These are phyloP conservation scores for Aspergillus saccharolyticus DNA, from an alignment of 495 filamentous ascomycete species.

Conservation along the genomic window DNA sequence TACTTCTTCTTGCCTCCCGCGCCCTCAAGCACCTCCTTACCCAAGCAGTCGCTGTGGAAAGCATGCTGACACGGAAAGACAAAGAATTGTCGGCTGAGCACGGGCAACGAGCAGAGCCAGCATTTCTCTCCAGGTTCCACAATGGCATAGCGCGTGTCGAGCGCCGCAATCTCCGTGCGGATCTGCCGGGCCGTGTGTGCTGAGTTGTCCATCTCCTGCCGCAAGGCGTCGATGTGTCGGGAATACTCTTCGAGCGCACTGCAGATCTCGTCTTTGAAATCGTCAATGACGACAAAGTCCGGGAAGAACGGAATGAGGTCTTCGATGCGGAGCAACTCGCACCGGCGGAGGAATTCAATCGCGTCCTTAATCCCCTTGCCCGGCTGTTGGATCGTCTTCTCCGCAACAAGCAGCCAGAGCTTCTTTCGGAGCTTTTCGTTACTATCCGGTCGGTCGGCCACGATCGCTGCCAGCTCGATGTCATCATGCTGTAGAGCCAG, in stretches of 20 bases:
- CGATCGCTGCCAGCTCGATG: constrained; percentile 79
- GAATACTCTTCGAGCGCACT: constrained; percentile 86
- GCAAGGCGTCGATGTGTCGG: constrained; percentile 81
- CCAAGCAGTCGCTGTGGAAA: constrained; percentile 92
- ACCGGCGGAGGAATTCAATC: constrained; percentile 88
- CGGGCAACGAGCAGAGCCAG: constrained; percentile 76
- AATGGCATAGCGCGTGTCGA: constrained; percentile 89
- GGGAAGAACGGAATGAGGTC: constrained; percentile 98
- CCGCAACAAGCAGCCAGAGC: constrained; percentile 89
- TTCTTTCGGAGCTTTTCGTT: constrained; percentile 82
- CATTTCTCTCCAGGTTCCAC: constrained; percentile 96
- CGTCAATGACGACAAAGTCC: constrained; percentile 97
- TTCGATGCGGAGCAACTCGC: constrained; percentile 88
- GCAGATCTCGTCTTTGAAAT: constrained; percentile 98
- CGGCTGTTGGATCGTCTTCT: constrained; percentile 80
- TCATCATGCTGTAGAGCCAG: constrained; percentile 84
- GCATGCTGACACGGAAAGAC: constrained; percentile 98
- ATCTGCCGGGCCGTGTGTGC: constrained; percentile 84
- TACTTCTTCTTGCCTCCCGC: constrained; percentile 68
- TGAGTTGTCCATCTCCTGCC: constrained; percentile 92
- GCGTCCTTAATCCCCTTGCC: constrained; percentile 84
- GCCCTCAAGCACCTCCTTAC: constrained; percentile 70
- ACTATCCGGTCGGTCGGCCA: constrained; percentile 80
- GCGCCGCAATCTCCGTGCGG: constrained; percentile 71
- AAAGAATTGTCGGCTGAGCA: constrained; percentile 88